These are phyloP conservation scores for Sporothrix globosa DNA, from an alignment of 2,329 filamentous ascomycete genomes.

Conservation along the genomic window DNA sequence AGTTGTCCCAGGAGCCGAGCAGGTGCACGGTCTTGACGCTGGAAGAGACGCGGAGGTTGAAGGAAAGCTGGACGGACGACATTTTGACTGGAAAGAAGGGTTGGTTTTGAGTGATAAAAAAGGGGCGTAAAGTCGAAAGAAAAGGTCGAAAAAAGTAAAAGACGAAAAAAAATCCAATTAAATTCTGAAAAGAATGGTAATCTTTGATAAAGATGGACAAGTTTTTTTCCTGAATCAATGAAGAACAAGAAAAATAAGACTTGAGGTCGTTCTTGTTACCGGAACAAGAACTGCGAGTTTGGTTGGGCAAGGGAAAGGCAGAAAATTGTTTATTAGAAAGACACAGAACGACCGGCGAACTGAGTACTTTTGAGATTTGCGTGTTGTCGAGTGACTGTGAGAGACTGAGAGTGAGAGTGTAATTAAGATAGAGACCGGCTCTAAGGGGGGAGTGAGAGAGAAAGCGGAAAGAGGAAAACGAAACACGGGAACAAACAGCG, in stretches of 20 bases:
- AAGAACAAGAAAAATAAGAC: slow-evolving; percentile 31
- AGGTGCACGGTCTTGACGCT: slow-evolving; percentile 98
- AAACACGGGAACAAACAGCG: slow-evolving; percentile 57
- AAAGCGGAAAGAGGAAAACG: slow-evolving; percentile 56
- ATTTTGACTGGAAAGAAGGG: slow-evolving; percentile 58
- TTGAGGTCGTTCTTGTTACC: slow-evolving; percentile 36
- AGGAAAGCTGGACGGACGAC: slow-evolving; percentile 91
- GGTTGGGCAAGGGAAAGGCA: slow-evolving; percentile 36
- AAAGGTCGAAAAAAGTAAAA: slow-evolving; percentile 1
- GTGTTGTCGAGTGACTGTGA: neutral
- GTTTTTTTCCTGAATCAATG: slow-evolving; percentile 19
- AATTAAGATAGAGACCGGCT: slow-evolving; percentile 45
- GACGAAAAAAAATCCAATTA: neutral
- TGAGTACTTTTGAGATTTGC: slow-evolving; percentile 28
- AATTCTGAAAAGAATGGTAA: slow-evolving; percentile 7
- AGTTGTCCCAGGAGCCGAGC: slow-evolving; percentile 98
- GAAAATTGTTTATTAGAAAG: slow-evolving; percentile 38
- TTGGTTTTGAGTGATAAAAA: slow-evolving; percentile 37
- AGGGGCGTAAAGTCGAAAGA: slow-evolving; percentile 33
- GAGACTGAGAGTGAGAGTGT: slow-evolving; percentile 23
- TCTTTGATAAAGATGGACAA: slow-evolving; percentile 23
- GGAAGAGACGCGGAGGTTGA: slow-evolving; percentile 92
- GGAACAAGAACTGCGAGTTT: slow-evolving; percentile 42
- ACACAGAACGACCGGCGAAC: slow-evolving; percentile 35
- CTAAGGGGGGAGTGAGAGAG: slow-evolving; percentile 47